These are phyloP conservation scores for Cyberlindnera maritima DNA, from an alignment of 805 yeast genomes.

Conservation along the genomic window DNA sequence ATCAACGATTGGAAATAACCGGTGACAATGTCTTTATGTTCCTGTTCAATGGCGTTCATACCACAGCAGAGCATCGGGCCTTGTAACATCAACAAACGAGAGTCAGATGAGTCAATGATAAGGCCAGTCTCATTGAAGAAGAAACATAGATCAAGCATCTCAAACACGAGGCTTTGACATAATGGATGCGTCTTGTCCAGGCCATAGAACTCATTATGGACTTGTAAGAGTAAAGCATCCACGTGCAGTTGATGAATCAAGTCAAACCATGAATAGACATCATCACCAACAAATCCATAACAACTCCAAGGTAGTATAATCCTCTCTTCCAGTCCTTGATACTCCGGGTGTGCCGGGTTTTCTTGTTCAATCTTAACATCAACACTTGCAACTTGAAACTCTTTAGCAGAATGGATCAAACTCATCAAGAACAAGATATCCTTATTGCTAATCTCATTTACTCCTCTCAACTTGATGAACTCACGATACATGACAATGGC, in stretches of 20 bases:
- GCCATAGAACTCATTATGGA: constrained; percentile 32
- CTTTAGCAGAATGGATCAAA: constrained; percentile 28
- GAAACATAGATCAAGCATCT: constrained; percentile 20
- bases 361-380: constrained; percentile 13
- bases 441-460: constrained; percentile 15
- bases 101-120: constrained; percentile 14
- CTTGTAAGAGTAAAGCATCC: constrained; percentile 34
- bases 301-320: constrained; percentile 19
- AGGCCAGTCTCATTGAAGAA: constrained; percentile 13
- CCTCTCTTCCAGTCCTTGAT: constrained; percentile 3
- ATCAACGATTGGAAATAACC: constrained; percentile 18
- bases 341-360: constrained; percentile 24
- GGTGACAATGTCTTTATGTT: constrained; percentile 12
- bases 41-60: constrained; percentile 14
- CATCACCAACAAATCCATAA: constrained; percentile 19
- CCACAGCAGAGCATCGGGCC: constrained; percentile 25
- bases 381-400: constrained; percentile 22
- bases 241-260: constrained; percentile 33
- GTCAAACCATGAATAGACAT: constrained; percentile 28
- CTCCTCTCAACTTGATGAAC: constrained; percentile 20
- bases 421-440: constrained; percentile 24
- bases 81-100: constrained; percentile 24
- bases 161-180: constrained; percentile 17
- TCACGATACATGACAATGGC: constrained; percentile 27
- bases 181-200: constrained; percentile 28